Conservation (phyloP, 352 stramenopile genomes). For the Halophytophthora batemanensis region DNA sequence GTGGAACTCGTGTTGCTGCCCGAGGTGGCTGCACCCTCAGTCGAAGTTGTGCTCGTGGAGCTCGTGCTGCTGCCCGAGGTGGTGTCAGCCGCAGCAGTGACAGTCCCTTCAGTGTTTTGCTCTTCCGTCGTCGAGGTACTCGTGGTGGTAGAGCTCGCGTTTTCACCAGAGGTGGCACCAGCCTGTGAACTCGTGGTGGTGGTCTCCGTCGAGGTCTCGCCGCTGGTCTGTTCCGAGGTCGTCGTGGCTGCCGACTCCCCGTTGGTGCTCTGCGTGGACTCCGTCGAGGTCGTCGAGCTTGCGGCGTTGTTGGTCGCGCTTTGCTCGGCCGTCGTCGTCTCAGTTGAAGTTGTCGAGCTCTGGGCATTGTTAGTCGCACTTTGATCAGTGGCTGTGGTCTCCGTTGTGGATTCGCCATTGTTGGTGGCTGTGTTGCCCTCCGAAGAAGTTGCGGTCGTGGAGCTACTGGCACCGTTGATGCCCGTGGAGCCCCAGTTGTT, state of each 20-base stretch:
- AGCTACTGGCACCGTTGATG: too few relatives aligned
- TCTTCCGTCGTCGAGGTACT: constrained; percentile 10
- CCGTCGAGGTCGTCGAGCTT: constrained; percentile 2
- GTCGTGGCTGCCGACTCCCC: not conserved
- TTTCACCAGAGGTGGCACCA: constrained; percentile 3
- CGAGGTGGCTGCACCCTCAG: not conserved
- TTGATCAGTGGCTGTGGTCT: too few relatives aligned
- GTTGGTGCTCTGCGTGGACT: too few relatives aligned
- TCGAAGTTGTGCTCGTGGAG: not conserved
- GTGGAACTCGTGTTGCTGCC: not conserved
- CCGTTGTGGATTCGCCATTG: not conserved
- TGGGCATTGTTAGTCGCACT: too few relatives aligned
- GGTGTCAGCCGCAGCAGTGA: not conserved
- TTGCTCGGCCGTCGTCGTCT: constrained; percentile 5
- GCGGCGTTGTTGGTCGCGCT: constrained; percentile 6
- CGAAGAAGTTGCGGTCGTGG: not conserved
- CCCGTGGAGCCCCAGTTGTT: too few relatives aligned
- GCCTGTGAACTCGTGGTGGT: not conserved
- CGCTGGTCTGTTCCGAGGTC: constrained; percentile 4
- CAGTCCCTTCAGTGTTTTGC: not conserved
- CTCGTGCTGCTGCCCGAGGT: constrained; percentile 3
- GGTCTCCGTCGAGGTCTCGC: not conserved
- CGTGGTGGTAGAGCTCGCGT: constrained; percentile 4
- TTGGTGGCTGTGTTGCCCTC: too few relatives aligned
- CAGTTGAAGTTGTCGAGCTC: not conserved